Evolutionary conservation across 768 basidiomycete genomes (phyloP), one percentile per base, ranked within the genome.

Genomic region (Kwoniella sp.): DNA sequence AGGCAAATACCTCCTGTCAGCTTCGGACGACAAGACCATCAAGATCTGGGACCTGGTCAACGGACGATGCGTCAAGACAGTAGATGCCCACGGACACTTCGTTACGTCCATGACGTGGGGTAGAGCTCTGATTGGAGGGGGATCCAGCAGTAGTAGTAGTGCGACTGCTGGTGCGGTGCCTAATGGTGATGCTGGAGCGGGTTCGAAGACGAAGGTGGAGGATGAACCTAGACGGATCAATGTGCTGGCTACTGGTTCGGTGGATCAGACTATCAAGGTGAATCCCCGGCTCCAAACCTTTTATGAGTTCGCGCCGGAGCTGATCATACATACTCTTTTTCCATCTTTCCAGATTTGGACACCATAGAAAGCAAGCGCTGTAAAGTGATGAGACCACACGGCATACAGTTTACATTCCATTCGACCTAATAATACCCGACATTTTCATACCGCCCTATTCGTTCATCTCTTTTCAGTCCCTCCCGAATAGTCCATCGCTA

Each of bases 21-120:
- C 89, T 3, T 90, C 90, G 13, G 92, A 95, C 78, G 92, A 95
- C 83, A 90, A 92, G 80, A 90, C 90, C 10, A 86, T 94, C 69
- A 87, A 90, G 9, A 85, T 94, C 9, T 95, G 92, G 92, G 92
- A 94, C 72, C 82, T 95, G 36, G 84, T 85, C 47, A 90, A 89
- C 2, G 92, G 92, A 0, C 85, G 91, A 66, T 92, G 91, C 77
- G 83, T 88, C 68, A 92, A 91, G 82, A 90, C 86, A 40, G 85
- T 95, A 46, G 90, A 92, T 68, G 92, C 92, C 2, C 92, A 94
- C 77, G 85, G 84, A 29, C 89, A 91, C 73, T 92, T 92, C 74
- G 88, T 93, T 13, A 85, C 88, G 29, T 88, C 87, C 22, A 85
- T 93, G 59, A 84, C 88, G 15, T 94, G 92, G 91, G 91, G 90